Percentiles rank a stretch among this genome's conserved stretches.
Conservation (phyloP, 139 green algal species). For the Deuterostichococcus epilithicus region DNA sequence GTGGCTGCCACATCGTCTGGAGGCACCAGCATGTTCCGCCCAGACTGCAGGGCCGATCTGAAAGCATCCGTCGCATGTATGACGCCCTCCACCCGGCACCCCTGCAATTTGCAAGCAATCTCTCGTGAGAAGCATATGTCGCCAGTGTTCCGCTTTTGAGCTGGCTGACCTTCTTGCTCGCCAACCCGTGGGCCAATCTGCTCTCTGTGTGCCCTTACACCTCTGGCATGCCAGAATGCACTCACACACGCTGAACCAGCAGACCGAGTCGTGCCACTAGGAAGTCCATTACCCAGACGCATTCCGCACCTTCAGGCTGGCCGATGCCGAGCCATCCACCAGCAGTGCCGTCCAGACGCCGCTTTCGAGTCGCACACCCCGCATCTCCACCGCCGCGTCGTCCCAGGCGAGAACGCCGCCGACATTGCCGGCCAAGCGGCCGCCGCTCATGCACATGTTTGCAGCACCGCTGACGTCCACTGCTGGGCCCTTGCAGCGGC, state of each 20-base stretch:
- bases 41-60: slow-evolving; percentile 11
- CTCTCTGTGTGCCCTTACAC: too few species aligned
- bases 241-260: too few species aligned
- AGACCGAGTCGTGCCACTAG: too few species aligned
- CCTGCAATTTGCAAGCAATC: too few species aligned
- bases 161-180: too few species aligned
- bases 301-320: slow-evolving; percentile 12
- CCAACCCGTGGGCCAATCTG: too few species aligned
- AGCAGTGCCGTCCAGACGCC: slow-evolving; percentile 47
- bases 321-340: slow-evolving; percentile 9
- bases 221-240: too few species aligned
- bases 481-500: slow-evolving; percentile 39
- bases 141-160: not conserved
- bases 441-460: too few species aligned
- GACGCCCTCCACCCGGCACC: slow-evolving; percentile 18
- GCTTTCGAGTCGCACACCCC: slow-evolving; percentile 11
- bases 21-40: slow-evolving; percentile 12
- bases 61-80: slow-evolving; percentile 14
- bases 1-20: slow-evolving; percentile 13
- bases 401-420: slow-evolving; percentile 63
- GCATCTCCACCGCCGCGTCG: not conserved
- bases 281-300: too few species aligned
- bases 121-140: too few species aligned
- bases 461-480: slow-evolving; percentile 34
- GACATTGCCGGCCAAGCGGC: slow-evolving; percentile 33